Evolutionary conservation across 805 yeast species (phyloP), one percentile per base, ranked within the genome.

Genomic region (Wickerhamomyces xylosicus): DNA sequence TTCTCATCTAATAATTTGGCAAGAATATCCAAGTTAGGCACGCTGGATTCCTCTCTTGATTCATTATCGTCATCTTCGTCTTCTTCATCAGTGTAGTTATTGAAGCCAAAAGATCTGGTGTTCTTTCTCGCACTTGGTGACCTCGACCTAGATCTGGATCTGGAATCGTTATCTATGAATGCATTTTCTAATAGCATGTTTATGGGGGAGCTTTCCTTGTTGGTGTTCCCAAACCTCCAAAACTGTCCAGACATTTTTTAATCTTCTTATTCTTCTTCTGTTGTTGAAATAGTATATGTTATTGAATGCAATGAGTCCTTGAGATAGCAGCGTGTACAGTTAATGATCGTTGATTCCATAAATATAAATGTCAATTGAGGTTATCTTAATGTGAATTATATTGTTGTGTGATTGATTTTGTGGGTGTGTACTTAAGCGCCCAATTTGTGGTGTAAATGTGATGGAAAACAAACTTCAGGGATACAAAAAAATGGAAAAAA

Each of bases 1-100:
- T 76, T 81, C 48, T 84, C 90, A 53, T 82, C 87, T 44, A 85
- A 62, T 34, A 85, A 59, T 36, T 79, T 81, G 35, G 72, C 76
- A 42, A 77, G 58, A 5, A 65, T 59, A 1, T 52, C 56, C 36
- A 67, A 33, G 42, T 66, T 63, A 59, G 74, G 62, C 53, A 25
- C 29, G 9, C n/a, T 25, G 29, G 62, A 52, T 54, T 63, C 61
- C 27, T 56, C 55, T n/a, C 51, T 56, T 28, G 47, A 55, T 3
- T 57, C 62, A 14, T 60, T 60, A 28, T 57, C 62, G 25, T 47
- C 48, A 16, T 49, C 56, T 14, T 49, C 51, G 14, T 40, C 37
- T 15, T 46, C 46, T 3, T 47, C 41, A 10, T 48, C 46, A 14
- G 55, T 46, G 28, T 48, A 52, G 6, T 38, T 37, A 2, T 44